These are phyloP conservation scores for Pseudogymnoascus sp. DNA, from an alignment of 2,329 filamentous ascomycete species.

Conservation along the genomic window DNA sequence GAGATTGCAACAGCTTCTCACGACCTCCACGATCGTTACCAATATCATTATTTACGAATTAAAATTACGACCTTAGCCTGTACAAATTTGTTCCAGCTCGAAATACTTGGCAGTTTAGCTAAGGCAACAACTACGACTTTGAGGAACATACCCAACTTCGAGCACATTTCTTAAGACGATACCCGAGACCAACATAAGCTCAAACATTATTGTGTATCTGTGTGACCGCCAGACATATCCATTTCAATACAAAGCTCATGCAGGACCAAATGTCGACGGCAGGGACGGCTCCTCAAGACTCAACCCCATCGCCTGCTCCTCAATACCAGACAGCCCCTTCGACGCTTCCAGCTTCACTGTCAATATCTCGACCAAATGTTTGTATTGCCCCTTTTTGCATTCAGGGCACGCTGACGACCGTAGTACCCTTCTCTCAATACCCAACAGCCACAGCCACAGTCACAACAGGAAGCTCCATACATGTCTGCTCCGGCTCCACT, in stretches of 20 bases:
- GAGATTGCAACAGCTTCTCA: not conserved
- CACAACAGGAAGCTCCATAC: not conserved
- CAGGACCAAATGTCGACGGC: conserved; percentile 1
- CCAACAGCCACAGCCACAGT: conserved; percentile 18
- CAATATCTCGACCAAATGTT: conserved; percentile 7
- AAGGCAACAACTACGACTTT: not conserved
- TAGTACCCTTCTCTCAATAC: not conserved
- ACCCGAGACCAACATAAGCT: not conserved
- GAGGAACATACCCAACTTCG: not conserved
- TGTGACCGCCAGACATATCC: not conserved
- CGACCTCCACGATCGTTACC: conserved; percentile 7
- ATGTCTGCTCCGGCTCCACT: conserved; percentile 30
- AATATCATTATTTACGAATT: not conserved
- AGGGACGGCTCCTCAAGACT: not conserved
- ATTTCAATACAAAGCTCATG: not conserved
- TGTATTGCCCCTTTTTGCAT: not conserved
- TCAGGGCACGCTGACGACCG: not conserved
- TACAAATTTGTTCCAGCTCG: not conserved
- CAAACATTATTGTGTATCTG: not conserved
- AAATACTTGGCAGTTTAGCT: not conserved
- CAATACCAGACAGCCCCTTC: not conserved
- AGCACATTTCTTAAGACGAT: conserved; percentile 1
- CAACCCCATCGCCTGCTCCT: conserved; percentile 2
- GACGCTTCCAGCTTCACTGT: not conserved
- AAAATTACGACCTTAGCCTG: not conserved